A percentile compares a stretch with the other conserved stretches of the same genome.
Evolutionary conservation across 139 green algal species (phyloP).

Genomic region (Chlamydomonas asymmetrica): DNA sequence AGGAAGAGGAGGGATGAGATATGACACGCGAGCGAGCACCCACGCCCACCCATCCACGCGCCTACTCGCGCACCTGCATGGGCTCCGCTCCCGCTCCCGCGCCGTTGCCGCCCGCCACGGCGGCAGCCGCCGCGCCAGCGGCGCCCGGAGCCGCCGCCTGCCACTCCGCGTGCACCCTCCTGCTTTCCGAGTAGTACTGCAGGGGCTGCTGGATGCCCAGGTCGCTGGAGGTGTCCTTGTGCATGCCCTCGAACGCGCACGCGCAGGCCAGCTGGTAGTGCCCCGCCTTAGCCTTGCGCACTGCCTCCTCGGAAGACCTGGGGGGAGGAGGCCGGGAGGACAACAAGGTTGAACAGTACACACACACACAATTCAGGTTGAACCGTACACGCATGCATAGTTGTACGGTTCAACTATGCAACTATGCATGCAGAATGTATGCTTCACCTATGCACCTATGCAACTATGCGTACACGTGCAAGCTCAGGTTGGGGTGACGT

Average conservation of each 20-base stretch:
- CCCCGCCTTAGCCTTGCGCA: slow-evolving; percentile 69
- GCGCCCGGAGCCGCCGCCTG: slow-evolving; percentile 1
- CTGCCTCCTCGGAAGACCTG: too few species aligned
- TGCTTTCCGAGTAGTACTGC: slow-evolving; percentile 84
- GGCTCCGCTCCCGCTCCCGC: neutral
- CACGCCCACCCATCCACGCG: too few species aligned
- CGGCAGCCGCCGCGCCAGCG: neutral
- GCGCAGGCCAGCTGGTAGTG: slow-evolving; percentile 96
- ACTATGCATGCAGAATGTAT: too few species aligned
- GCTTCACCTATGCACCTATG: too few species aligned
- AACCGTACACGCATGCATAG: too few species aligned
- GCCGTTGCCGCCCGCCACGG: neutral
- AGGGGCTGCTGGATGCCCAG: slow-evolving; percentile 92
- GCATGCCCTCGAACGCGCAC: slow-evolving; percentile 80
- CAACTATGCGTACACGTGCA: too few species aligned
- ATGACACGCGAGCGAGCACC: too few species aligned
- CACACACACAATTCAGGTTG: neutral
- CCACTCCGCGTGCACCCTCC: slow-evolving; percentile 44
- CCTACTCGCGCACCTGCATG: too few species aligned
- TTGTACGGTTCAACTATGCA: too few species aligned
- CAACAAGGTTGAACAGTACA: neutral
- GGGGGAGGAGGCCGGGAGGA: too few species aligned
- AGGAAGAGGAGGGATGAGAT: too few species aligned
- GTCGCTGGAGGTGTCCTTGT: slow-evolving; percentile 70
- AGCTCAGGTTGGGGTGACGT: too few species aligned